Base-by-base conservation (phyloP, 768 basidiomycete genomes). In the Russula sp. region DNA sequence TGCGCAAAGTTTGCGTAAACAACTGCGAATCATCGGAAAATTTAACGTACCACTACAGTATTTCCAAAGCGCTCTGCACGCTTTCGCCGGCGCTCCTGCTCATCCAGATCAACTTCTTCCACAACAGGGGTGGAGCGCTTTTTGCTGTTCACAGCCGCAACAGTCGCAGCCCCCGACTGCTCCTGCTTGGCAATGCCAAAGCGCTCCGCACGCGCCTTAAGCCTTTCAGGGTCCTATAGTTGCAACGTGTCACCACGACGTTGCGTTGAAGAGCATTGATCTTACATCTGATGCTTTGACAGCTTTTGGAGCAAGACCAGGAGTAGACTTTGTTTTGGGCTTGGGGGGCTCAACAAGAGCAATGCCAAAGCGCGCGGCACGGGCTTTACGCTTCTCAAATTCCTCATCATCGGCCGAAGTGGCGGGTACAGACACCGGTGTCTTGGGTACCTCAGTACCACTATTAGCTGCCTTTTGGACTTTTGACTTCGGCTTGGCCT, bases 291-390 rank as follows among this genome's bases (percentile, higher is more conserved):
- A 18, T 20, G 42, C 3, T 16, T 67, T 64, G 18, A 57, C 64
- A 36, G 63, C 61, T 46, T 70, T 69, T 22, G 68, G 38, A 2
- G 63, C 56, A 6, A 48, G 22, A 60, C 69, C 73, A 40, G 65
- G 36, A 2, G 61, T 56, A 5, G 46, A 22, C 34, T 55, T 64
- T n/a, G 71, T 59, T 54, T 74, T 73, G 66, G 76, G 57, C 52
- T 72, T 65, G 6, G 71, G 63, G 30, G 81, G 78, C 54, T 78
- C 77, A 10, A 87, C 81, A 9, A 87, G 70, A 4, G 85, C 81
- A n/a, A 87, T 84, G 36, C 85, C 85, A 67, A 90, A 89, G n/a
- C 88, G 83, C 20, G 78, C 85, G 6, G 88, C 87, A 48, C 88
- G 83, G 49, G 79, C 76, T 71, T 76, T 83, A 59, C 84, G 83